Percentiles rank a stretch among this genome's conserved stretches.
Conservation (phyloP, 768 basidiomycete genomes). For the Leccinellum rugosiceps region DNA sequence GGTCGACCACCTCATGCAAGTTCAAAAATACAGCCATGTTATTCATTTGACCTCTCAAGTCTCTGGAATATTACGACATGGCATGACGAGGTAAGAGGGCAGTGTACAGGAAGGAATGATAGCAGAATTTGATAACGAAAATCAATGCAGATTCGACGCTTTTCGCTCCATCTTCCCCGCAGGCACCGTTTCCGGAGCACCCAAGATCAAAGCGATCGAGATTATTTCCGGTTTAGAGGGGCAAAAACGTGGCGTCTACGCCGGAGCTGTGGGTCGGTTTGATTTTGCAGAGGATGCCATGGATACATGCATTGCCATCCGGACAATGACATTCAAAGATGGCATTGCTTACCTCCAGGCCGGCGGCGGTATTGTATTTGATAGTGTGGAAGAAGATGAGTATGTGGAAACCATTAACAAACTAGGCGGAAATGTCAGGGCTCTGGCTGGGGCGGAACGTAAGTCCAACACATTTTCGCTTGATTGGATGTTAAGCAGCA, state of each 20-base stretch:
- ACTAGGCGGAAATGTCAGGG: constrained; percentile 78
- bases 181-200: constrained; percentile 97
- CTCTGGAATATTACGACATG: constrained; percentile 79
- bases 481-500: constrained; percentile 17
- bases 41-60: constrained; percentile 97
- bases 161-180: constrained; percentile 99
- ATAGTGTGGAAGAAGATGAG: constrained; percentile 97
- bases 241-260: constrained; percentile 91
- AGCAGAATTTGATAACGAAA: constrained; percentile 2
- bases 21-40: constrained; percentile 97
- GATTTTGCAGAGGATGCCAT: constrained; percentile 93
- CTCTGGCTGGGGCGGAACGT: constrained; percentile 88
- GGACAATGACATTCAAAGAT: constrained; percentile 96
- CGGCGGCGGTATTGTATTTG: constrained; percentile 95
- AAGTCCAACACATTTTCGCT: constrained; percentile 32
- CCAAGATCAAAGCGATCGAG: constrained; percentile 98
- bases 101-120: not conserved
- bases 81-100: constrained; percentile 66
- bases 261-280: constrained; percentile 96
- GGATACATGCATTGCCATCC: constrained; percentile 98
- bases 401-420: constrained; percentile 96
- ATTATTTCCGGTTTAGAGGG: constrained; percentile 83
- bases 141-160: constrained; percentile 77
- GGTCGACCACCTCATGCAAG: constrained; percentile 89
- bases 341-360: constrained; percentile 91